Evolutionary conservation across 2,329 filamentous ascomycete genomes (phyloP), one percentile per base, ranked within the genome.

Genomic region (Alternaria sp.): DNA sequence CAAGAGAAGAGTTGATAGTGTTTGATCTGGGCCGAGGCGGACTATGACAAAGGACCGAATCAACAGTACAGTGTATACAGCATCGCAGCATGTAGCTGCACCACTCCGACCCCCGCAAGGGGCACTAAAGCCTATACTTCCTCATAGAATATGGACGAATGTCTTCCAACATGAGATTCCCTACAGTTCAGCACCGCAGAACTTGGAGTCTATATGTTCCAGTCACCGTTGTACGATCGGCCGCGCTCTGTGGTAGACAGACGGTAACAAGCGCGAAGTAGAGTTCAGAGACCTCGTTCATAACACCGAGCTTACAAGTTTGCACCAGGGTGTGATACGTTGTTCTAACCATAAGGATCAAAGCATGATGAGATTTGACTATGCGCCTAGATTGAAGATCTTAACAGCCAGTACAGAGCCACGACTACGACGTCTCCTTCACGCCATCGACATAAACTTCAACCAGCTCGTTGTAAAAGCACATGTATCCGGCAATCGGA

Each of bases 391-490:
- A 3, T 47, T 16, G 3, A 14, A 6, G 9, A 3, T 14, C 18
- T 32, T 3, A 1, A 34, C 18, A n/a, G 30, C 20, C 28, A 26
- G 11, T 47, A 18, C 18, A 47, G 18, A 38, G 14, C 32, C 34
- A 20, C 20, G 7, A 18, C 28, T 39, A 64, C 26, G 42, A 46
- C 55, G 73, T 49, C 60, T 79, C 73, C 54, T 78, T 78, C n/a
- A 78, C 70, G 1, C 87, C 87, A 61, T 87, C 86, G 6, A 89
- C 64, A 57, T 81, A 78, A n/a, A 90, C 82, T 61, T 89, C 86
- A 1, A 91, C 86, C 75, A 87, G 88, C 72, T 91, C 89, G 63
- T 90, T 89, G 64, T 90, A 90, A 61, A 90, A 91, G 68, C 87
- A 90, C 53, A 89, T 47, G 47, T 82, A 71, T 2, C 87, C 87